Evolutionary conservation across 2,329 filamentous ascomycete species (phyloP).

Genomic region (Gyromitra esculenta): DNA sequence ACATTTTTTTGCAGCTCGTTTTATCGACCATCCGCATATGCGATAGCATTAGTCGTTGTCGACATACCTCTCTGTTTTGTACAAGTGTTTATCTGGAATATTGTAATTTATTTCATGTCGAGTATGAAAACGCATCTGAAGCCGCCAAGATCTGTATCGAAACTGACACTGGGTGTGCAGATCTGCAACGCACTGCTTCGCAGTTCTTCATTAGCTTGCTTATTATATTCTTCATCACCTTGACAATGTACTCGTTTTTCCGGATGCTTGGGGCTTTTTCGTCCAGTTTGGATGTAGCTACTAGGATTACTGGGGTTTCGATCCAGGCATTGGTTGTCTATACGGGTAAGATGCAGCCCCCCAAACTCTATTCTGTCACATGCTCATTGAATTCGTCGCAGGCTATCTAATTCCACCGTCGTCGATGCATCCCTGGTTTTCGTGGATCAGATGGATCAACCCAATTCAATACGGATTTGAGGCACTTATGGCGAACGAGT

Average conservation of each 20-base stretch:
- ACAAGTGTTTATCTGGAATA: slow-evolving; percentile 68
- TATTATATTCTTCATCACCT: slow-evolving; percentile 66
- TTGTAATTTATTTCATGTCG: slow-evolving; percentile 71
- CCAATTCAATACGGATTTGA: slow-evolving; percentile 74
- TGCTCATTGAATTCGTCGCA: slow-evolving; percentile 16
- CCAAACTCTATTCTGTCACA: slow-evolving; percentile 57
- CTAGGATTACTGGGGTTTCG: slow-evolving; percentile 66
- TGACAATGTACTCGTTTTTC: slow-evolving; percentile 69
- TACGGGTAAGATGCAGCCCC: slow-evolving; percentile 62
- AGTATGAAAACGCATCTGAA: slow-evolving; percentile 60
- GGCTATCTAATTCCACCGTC: slow-evolving; percentile 62
- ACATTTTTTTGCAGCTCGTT: slow-evolving; percentile 57
- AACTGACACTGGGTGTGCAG: slow-evolving; percentile 56
- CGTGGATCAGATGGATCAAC: slow-evolving; percentile 65
- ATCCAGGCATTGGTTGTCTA: slow-evolving; percentile 69
- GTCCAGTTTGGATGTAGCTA: slow-evolving; percentile 72
- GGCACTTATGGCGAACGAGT: slow-evolving; percentile 67
- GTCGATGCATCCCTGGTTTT: slow-evolving; percentile 58
- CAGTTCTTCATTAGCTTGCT: slow-evolving; percentile 72
- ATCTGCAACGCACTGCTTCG: slow-evolving; percentile 67
- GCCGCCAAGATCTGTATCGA: neutral
- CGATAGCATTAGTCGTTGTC: slow-evolving; percentile 66
- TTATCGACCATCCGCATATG: slow-evolving; percentile 67
- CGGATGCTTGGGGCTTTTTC: slow-evolving; percentile 73
- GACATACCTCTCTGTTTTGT: slow-evolving; percentile 70